These are phyloP conservation scores for Luzula sylvatica DNA, from an alignment of 176 grass and related monocot species.

Conservation along the genomic window DNA sequence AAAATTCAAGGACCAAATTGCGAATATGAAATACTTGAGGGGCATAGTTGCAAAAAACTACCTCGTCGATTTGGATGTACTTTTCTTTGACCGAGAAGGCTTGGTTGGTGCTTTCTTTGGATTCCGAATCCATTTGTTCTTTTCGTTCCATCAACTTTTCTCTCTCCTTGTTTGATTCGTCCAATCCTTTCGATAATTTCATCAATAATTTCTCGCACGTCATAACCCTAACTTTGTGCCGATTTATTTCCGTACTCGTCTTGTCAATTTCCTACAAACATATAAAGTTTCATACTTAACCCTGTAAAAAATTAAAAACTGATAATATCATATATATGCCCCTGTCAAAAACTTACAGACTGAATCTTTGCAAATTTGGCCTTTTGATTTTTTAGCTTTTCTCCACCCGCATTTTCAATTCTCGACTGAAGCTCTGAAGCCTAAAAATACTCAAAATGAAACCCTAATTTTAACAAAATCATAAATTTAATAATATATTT, in stretches of 20 bases:
- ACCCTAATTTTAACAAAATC: neutral
- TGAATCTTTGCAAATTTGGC: slow-evolving; percentile 70
- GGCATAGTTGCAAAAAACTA: slow-evolving; percentile 12
- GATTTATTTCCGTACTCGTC: slow-evolving; percentile 80
- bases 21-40: no score
- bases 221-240: slow-evolving; percentile 71
- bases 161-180: slow-evolving; percentile 62
- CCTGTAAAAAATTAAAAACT: neutral
- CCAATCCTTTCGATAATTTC: slow-evolving; percentile 54
- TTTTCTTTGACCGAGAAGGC: slow-evolving; percentile 80
- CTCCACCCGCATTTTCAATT: slow-evolving; percentile 87
- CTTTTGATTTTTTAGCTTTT: slow-evolving; percentile 83
- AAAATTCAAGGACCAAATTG: no score
- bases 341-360: slow-evolving; percentile 48
- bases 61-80: slow-evolving; percentile 81
- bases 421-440: slow-evolving; percentile 87
- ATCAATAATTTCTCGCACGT: slow-evolving; percentile 62
- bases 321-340: no score
- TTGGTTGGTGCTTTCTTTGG: slow-evolving; percentile 67
- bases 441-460: slow-evolving; percentile 25
- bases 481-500: no score
- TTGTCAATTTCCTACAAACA: slow-evolving; percentile 79
- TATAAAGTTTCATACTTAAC: neutral
- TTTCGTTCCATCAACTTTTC: slow-evolving; percentile 45
- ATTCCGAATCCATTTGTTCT: slow-evolving; percentile 43